Evolutionary conservation across 352 stramenopile species (phyloP).

Genomic region (Thalassiosira ordinaria): DNA sequence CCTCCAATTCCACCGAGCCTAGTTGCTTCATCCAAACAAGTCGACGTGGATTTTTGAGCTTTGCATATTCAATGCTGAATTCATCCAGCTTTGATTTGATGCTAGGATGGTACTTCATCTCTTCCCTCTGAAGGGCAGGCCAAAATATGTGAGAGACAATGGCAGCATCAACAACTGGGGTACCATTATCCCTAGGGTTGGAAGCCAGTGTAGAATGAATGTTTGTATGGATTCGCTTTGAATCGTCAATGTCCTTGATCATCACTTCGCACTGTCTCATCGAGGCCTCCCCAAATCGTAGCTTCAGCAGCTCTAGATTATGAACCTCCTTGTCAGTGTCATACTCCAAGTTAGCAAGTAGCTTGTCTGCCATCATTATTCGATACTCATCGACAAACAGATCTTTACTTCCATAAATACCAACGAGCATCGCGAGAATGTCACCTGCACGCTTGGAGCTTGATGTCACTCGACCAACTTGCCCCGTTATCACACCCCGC

Average conservation of each 20-base stretch:
- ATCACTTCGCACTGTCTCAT: conserved; percentile 98
- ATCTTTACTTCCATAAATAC: conserved; percentile 98
- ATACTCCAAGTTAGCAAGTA: conserved; percentile 93
- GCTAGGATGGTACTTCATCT: conserved; percentile 90
- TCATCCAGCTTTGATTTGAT: conserved; percentile 87
- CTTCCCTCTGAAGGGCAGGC: conserved; percentile 93
- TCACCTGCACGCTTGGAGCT: conserved; percentile 88
- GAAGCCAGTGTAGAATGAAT: conserved; percentile 82
- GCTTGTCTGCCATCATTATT: conserved; percentile 96
- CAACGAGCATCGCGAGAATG: conserved; percentile 96
- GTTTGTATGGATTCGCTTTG: conserved; percentile 93
- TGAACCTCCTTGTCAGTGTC: conserved; percentile 93
- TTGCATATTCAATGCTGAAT: conserved; percentile 91
- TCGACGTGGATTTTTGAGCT: conserved; percentile 93
- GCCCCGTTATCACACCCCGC: conserved; percentile 53
- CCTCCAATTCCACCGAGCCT: conserved; percentile 89
- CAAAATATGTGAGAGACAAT: conserved; percentile 98
- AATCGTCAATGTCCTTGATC: conserved; percentile 97
- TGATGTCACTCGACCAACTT: conserved; percentile 49
- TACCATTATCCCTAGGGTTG: conserved; percentile 30
- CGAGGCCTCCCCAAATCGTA: conserved; percentile 93
- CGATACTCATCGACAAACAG: conserved; percentile 99
- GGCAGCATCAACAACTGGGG: conserved; percentile 88
- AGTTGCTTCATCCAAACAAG: conserved; percentile 93
- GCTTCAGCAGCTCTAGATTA: conserved; percentile 96